Percentiles rank a stretch among this genome's conserved stretches.
phyloP scores from a whole-genome alignment of 192 early-diverging fungal species.

The Ambispora gerdemannii region DNA sequence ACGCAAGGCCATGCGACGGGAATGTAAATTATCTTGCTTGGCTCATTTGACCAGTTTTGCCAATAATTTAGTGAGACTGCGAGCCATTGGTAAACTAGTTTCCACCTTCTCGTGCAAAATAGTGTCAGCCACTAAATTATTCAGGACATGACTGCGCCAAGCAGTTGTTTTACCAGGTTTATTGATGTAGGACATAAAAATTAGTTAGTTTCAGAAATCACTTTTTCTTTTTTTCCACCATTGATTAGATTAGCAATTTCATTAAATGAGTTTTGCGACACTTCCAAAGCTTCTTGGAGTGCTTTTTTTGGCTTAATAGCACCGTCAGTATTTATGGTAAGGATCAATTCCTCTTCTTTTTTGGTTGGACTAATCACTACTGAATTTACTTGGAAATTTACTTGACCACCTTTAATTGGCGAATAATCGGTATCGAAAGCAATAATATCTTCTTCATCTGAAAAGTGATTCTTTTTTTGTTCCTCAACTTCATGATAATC shows the following conservation, averaged over 20 bases:
- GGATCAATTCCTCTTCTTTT: neutral
- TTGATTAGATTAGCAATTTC: neutral
- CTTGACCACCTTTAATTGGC: neutral
- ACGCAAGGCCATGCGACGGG: neutral
- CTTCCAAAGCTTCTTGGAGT: neutral
- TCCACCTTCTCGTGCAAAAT: slow-evolving; percentile 13
- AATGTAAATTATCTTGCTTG: slow-evolving; percentile 18
- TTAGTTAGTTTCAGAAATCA: too few relatives aligned
- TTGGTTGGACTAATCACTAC: neutral
- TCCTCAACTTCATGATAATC: slow-evolving; percentile 2
- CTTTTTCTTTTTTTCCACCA: slow-evolving; percentile 1
- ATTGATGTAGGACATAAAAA: slow-evolving; percentile 18
- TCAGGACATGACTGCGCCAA: slow-evolving; percentile 12
- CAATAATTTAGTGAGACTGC: slow-evolving; percentile 12
- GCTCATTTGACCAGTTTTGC: slow-evolving; percentile 2
- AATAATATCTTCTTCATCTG: slow-evolving; percentile 10
- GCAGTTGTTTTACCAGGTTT: slow-evolving; percentile 15
- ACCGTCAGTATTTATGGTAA: slow-evolving; percentile 9
- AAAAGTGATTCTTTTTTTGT: slow-evolving; percentile 3
- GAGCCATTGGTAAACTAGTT: slow-evolving; percentile 15
- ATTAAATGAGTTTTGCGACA: neutral
- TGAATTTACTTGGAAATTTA: slow-evolving; percentile 4
- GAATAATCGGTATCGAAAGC: slow-evolving; percentile 22
- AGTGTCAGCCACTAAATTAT: slow-evolving; percentile 13
- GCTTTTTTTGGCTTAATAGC: slow-evolving; percentile 18